phyloP scores from a whole-genome alignment of 192 early-diverging fungal genomes.

The Coemansia sp. region DNA sequence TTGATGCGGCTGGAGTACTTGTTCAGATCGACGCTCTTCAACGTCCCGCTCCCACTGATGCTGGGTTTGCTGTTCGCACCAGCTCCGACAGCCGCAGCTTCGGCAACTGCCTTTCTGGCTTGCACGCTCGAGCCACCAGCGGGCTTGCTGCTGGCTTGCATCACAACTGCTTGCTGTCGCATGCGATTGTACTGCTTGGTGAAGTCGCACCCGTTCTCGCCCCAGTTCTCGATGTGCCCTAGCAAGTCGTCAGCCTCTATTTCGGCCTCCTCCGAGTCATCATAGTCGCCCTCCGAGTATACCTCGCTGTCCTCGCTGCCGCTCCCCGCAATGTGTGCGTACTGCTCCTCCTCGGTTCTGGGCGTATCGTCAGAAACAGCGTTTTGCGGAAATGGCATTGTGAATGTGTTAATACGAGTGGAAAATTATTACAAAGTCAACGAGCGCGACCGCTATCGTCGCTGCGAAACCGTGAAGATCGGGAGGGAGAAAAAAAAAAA shows the following conservation, averaged over 20 bases:
- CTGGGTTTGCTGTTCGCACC: slow-evolving; percentile 22
- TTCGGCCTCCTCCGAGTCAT: slow-evolving; percentile 56
- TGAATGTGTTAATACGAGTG: background rate
- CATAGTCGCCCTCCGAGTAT: slow-evolving; percentile 34
- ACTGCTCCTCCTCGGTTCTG: background rate
- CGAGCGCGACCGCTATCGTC: too few relatives aligned
- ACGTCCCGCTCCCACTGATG: slow-evolving; percentile 14
- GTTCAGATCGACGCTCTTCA: slow-evolving; percentile 60
- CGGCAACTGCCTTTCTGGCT: slow-evolving; percentile 22
- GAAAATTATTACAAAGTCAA: background rate
- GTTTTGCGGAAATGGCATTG: background rate
- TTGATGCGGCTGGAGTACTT: slow-evolving; percentile 75
- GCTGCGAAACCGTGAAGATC: too few relatives aligned
- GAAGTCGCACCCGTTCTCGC: slow-evolving; percentile 84
- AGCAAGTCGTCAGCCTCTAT: slow-evolving; percentile 78
- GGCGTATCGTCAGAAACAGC: background rate
- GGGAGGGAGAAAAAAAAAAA: too few relatives aligned
- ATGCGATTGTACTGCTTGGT: slow-evolving; percentile 93
- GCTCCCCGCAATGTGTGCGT: background rate
- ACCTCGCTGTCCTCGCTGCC: slow-evolving; percentile 4
- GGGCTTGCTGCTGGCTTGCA: slow-evolving; percentile 12
- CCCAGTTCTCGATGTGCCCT: slow-evolving; percentile 80
- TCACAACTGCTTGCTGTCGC: slow-evolving; percentile 63
- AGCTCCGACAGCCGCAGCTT: slow-evolving; percentile 17
- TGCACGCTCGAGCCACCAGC: background rate